Conservation (phyloP, 768 basidiomycete genomes). For the Kondoa subrosea region DNA sequence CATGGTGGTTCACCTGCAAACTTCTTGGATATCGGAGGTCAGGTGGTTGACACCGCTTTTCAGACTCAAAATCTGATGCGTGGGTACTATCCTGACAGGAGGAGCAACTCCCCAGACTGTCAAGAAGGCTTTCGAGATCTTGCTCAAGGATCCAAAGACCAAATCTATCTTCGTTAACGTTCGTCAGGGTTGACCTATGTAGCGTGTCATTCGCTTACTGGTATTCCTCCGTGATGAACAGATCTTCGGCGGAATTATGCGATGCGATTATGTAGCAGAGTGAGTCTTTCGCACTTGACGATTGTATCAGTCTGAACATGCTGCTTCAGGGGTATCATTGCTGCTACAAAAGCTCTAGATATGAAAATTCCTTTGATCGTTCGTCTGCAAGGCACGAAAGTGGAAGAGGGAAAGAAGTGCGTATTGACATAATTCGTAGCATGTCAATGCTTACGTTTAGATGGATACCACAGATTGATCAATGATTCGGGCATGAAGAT, state of each 20-base stretch:
- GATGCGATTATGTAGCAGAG: slow-evolving; percentile 94
- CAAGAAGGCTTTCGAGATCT: slow-evolving; percentile 96
- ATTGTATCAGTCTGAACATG: not conserved
- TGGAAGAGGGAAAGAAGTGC: slow-evolving; percentile 82
- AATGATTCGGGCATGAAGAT: slow-evolving; percentile 81
- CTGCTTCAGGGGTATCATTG: slow-evolving; percentile 61
- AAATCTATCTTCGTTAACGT: slow-evolving; percentile 96
- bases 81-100: too few relatives aligned
- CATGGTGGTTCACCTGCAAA: slow-evolving; percentile 96
- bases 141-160: slow-evolving; percentile 74
- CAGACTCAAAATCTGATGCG: slow-evolving; percentile 12
- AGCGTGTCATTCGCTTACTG: not conserved
- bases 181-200: slow-evolving; percentile 24
- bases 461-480: slow-evolving; percentile 55
- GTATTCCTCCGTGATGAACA: slow-evolving; percentile 9
- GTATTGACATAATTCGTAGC: slow-evolving; percentile 30
- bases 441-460: slow-evolving; percentile 18
- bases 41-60: slow-evolving; percentile 37
- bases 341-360: slow-evolving; percentile 78
- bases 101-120: slow-evolving; percentile 99
- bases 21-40: slow-evolving; percentile 87
- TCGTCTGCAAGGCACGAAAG: slow-evolving; percentile 91
- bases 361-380: slow-evolving; percentile 78
- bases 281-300: not conserved
- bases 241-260: slow-evolving; percentile 83